These are phyloP conservation scores for Boletus vermiculosoides DNA, from an alignment of 768 basidiomycete genomes.

Conservation along the genomic window DNA sequence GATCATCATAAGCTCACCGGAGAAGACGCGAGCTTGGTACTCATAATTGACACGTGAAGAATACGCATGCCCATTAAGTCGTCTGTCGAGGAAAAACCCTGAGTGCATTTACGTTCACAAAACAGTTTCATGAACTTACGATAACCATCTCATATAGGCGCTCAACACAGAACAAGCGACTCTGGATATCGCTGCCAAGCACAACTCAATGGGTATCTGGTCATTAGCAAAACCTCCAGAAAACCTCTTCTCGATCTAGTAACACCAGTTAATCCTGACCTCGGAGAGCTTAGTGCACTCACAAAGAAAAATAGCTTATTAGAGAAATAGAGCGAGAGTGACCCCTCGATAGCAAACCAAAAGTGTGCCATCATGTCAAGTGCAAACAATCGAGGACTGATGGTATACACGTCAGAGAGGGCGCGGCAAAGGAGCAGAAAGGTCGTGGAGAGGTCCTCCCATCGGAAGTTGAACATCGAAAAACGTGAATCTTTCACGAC, in stretches of 20 bases:
- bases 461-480: slow-evolving; percentile 8
- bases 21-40: slow-evolving; percentile 21
- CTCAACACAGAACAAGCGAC: slow-evolving; percentile 18
- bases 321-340: slow-evolving; percentile 25
- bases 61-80: slow-evolving; percentile 4
- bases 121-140: slow-evolving; percentile 12
- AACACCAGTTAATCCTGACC: not conserved
- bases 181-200: slow-evolving; percentile 10
- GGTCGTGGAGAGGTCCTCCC: not conserved
- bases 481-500: slow-evolving; percentile 12
- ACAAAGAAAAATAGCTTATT: slow-evolving; percentile 23
- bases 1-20: slow-evolving; percentile 3
- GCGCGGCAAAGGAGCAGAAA: slow-evolving; percentile 14
- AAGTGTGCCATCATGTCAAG: slow-evolving; percentile 6
- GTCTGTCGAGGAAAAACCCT: slow-evolving; percentile 1
- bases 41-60: slow-evolving; percentile 20
- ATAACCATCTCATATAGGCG: slow-evolving; percentile 15
- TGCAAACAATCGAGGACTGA: slow-evolving; percentile 21
- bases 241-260: slow-evolving; percentile 24
- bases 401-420: slow-evolving; percentile 21
- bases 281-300: not conserved
- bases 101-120: not conserved
- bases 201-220: slow-evolving; percentile 3
- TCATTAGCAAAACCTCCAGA: not conserved
- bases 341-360: slow-evolving; percentile 20